Conservation (phyloP, 2,329 filamentous ascomycete species). For the Penicillium sp. region DNA sequence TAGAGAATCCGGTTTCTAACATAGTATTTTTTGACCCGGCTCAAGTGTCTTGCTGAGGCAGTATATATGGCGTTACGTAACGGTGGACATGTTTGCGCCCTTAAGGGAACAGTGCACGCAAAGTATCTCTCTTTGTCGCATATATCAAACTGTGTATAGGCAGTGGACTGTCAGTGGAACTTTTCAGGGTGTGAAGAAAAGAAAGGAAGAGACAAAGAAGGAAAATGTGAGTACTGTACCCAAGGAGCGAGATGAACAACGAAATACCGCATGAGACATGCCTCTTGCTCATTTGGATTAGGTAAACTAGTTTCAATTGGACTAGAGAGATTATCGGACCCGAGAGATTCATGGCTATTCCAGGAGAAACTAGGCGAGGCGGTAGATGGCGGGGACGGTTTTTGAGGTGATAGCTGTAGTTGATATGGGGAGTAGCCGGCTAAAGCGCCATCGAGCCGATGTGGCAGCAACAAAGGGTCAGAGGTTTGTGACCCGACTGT, state of each 20-base stretch:
- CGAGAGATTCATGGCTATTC: conserved; percentile 9
- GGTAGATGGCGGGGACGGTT: conserved; percentile 9
- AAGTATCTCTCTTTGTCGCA: conserved; percentile 46
- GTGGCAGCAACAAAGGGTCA: background rate
- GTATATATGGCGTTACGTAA: conserved; percentile 42
- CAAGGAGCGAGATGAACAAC: conserved; percentile 25
- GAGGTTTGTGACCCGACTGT: conserved; percentile 1
- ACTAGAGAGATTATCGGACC: background rate
- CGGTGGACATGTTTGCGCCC: conserved; percentile 41
- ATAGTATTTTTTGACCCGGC: conserved; percentile 29
- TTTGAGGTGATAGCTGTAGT: conserved; percentile 9
- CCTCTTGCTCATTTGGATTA: conserved; percentile 17
- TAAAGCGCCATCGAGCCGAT: background rate
- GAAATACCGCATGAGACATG: conserved; percentile 21
- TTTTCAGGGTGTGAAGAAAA: too few relatives aligned
- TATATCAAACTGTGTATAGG: conserved; percentile 37
- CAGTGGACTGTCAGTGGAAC: too few relatives aligned
- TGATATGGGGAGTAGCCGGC: conserved; percentile 5
- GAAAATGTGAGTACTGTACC: background rate
- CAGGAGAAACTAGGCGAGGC: conserved; percentile 11
- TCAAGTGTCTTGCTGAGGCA: conserved; percentile 40
- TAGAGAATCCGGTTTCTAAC: conserved; percentile 19
- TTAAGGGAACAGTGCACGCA: conserved; percentile 41
- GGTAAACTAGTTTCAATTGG: conserved; percentile 1
- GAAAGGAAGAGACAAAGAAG: too few relatives aligned